Conservation (phyloP, 2,329 filamentous ascomycete species). For the Rhynchosporium agropyri region DNA sequence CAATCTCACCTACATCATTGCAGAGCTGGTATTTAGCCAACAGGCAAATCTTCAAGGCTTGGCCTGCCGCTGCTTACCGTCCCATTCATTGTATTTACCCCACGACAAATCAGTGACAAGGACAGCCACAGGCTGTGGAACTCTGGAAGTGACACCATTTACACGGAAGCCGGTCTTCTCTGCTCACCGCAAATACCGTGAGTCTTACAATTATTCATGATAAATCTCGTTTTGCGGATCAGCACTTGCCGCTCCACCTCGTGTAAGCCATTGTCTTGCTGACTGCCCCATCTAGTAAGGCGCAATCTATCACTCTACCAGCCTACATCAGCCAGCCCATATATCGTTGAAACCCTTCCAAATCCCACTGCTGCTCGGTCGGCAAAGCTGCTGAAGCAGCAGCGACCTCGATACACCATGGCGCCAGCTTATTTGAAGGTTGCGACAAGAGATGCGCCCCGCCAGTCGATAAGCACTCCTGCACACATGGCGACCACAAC, state of each 20-base stretch:
- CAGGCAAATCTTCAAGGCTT: background rate
- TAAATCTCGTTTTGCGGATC: background rate
- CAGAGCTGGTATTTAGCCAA: background rate
- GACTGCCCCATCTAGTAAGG: constrained; percentile 15
- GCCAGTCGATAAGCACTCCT: constrained; percentile 29
- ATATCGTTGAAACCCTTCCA: constrained; percentile 16
- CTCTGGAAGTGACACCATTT: constrained; percentile 7
- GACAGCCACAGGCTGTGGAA: constrained; percentile 2
- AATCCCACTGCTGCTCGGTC: constrained; percentile 14
- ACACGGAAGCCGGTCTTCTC: constrained; percentile 40
- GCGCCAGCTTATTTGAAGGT: constrained; percentile 39
- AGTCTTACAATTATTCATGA: constrained; percentile 5
- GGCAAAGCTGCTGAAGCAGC: constrained; percentile 25
- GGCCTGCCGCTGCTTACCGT: background rate
- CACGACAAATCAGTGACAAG: constrained; percentile 19
- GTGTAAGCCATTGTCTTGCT: constrained; percentile 12
- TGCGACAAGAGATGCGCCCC: constrained; percentile 29
- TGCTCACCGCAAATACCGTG: constrained; percentile 28
- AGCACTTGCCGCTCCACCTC: background rate
- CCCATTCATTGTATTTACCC: background rate
- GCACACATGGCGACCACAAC: constrained; percentile 84
- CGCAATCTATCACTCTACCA: constrained; percentile 14
- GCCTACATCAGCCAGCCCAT: constrained; percentile 1
- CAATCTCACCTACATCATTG: background rate
- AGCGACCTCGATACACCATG: constrained; percentile 33